These are phyloP conservation scores for Apostasia shenzhenica DNA, from an alignment of 106 monocot genomes.

Conservation along the genomic window DNA sequence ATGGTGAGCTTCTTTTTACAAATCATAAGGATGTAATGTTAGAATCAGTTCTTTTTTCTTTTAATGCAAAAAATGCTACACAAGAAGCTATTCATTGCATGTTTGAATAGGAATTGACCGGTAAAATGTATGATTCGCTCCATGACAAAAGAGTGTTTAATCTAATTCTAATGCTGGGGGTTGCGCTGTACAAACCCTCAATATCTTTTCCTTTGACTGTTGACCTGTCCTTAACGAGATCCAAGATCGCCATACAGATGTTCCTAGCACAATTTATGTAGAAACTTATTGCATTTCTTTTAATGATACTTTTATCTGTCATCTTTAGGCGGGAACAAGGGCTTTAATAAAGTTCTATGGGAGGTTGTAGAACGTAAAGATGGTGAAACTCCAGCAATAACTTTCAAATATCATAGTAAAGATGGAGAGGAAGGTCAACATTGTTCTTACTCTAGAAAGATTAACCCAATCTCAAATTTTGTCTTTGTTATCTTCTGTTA, in stretches of 20 bases:
- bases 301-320: background rate
- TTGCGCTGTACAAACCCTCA: background rate
- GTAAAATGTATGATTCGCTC: too few relatives aligned
- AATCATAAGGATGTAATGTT: background rate
- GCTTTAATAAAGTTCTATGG: constrained; percentile 74
- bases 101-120: background rate
- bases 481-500: background rate
- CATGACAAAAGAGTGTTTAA: too few relatives aligned
- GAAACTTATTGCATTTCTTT: background rate
- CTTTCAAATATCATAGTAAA: constrained; percentile 52
- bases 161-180: background rate
- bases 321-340: constrained; percentile 50
- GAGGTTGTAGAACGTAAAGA: constrained; percentile 39
- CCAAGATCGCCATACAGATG: too few relatives aligned
- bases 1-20: constrained; percentile 27
- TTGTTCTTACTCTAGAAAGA: background rate
- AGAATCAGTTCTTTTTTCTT: background rate
- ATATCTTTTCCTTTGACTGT: too few relatives aligned
- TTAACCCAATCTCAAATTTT: background rate
- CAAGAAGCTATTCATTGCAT: background rate
- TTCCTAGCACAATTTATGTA: background rate
- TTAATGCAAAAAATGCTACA: background rate
- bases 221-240: too few relatives aligned
- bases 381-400: constrained; percentile 53
- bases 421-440: constrained; percentile 81